phyloP scores from a whole-genome alignment of 1,284 basidiomycete species.

The Fomitopsis betulina region DNA sequence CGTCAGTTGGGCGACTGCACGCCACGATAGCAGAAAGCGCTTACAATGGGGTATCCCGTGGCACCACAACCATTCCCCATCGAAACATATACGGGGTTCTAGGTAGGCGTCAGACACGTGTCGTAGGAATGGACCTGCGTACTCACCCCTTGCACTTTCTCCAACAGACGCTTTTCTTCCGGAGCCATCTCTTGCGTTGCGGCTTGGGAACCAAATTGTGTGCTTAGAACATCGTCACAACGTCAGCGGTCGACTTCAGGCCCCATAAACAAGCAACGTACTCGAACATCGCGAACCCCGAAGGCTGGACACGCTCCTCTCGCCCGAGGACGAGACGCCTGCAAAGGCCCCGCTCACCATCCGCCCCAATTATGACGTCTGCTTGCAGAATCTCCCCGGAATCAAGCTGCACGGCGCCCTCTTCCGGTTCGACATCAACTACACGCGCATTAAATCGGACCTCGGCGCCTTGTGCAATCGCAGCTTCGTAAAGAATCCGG shows the following conservation, averaged over 20 bases:
- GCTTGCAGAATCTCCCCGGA: conserved; percentile 43
- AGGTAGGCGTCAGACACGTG: not conserved
- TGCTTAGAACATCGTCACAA: not conserved
- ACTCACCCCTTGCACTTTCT: conserved; percentile 1
- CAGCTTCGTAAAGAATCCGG: conserved; percentile 37
- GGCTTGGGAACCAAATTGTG: not conserved
- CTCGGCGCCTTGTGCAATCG: conserved; percentile 29
- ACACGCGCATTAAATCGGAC: conserved; percentile 19
- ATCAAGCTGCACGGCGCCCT: conserved; percentile 34
- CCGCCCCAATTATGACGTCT: conserved; percentile 64
- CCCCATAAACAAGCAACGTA: conserved; percentile 19
- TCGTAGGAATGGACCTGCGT: not conserved
- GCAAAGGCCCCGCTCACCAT: conserved; percentile 37
- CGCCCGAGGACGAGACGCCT: conserved; percentile 28
- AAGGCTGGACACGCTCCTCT: conserved; percentile 26
- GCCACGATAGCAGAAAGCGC: not conserved
- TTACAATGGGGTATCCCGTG: conserved; percentile 36
- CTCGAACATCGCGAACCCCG: conserved; percentile 40
- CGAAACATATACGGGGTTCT: conserved; percentile 37
- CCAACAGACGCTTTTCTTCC: not conserved
- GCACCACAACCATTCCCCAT: conserved; percentile 34
- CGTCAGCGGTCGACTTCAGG: not conserved
- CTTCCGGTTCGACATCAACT: conserved; percentile 15
- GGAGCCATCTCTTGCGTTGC: not conserved
- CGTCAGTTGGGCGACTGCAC: not conserved